phyloP scores from a whole-genome alignment of 805 yeast species.

The Isabelozyma pseudorhagii region DNA sequence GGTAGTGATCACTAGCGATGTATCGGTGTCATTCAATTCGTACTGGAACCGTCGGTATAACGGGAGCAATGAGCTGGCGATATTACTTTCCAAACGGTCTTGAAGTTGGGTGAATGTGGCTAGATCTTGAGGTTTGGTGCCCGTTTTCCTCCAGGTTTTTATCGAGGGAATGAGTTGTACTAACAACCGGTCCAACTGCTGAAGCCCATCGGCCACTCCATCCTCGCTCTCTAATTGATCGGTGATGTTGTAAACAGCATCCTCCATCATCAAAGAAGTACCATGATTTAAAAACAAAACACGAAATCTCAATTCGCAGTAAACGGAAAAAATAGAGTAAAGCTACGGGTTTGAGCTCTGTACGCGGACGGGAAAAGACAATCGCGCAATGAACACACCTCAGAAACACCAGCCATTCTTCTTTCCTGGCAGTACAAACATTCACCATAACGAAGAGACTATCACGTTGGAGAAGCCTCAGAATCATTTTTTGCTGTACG shows the following conservation, averaged over 20 bases:
- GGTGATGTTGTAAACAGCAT: neutral
- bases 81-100: slow-evolving; percentile 50
- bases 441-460: too few species aligned
- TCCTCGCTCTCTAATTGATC: neutral
- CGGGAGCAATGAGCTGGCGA: slow-evolving; percentile 33
- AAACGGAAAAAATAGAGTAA: neutral
- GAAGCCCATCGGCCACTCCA: neutral
- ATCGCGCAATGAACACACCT: too few species aligned
- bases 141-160: slow-evolving; percentile 3
- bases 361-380: too few species aligned
- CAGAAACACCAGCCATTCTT: too few species aligned
- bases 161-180: slow-evolving; percentile 9
- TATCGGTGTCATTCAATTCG: neutral
- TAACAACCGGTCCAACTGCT: slow-evolving; percentile 3
- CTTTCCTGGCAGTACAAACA: too few species aligned
- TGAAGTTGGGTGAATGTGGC: slow-evolving; percentile 43
- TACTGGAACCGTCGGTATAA: slow-evolving; percentile 7
- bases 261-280: neutral
- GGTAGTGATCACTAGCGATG: slow-evolving; percentile 8
- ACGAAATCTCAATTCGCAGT: neutral
- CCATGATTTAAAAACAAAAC: neutral
- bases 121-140: slow-evolving; percentile 1
- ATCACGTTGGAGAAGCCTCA: too few species aligned
- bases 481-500: too few species aligned
- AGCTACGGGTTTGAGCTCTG: too few species aligned